Conservation (phyloP, 2,329 filamentous ascomycete species). For the Sporothrix brasiliensis region DNA sequence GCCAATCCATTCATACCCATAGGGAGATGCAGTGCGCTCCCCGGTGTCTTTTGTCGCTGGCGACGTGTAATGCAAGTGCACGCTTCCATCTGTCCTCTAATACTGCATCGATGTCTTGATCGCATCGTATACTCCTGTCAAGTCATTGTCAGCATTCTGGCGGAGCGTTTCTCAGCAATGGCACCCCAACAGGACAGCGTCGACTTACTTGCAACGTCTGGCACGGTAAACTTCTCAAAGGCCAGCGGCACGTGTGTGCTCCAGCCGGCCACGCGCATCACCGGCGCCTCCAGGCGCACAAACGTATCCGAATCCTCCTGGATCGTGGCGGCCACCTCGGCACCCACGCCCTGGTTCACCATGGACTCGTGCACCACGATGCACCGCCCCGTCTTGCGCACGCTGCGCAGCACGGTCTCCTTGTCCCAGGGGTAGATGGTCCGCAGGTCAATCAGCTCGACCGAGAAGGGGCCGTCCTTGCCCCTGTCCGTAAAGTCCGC, state of each 20-base stretch:
- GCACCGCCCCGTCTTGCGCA: slow-evolving; percentile 81
- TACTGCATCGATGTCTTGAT: slow-evolving; percentile 67
- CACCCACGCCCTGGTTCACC: slow-evolving; percentile 85
- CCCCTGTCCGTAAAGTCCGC: slow-evolving; percentile 59
- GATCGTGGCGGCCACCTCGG: slow-evolving; percentile 84
- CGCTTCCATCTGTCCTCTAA: slow-evolving; percentile 42
- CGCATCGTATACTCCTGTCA: slow-evolving; percentile 68
- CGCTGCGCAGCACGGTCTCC: slow-evolving; percentile 76
- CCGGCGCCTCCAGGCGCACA: slow-evolving; percentile 78
- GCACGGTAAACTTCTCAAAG: slow-evolving; percentile 80
- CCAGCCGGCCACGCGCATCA: slow-evolving; percentile 86
- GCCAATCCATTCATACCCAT: neutral
- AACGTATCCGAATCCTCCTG: slow-evolving; percentile 79
- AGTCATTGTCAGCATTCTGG: neutral
- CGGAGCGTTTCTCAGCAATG: neutral
- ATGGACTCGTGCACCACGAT: slow-evolving; percentile 92
- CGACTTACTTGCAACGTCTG: slow-evolving; percentile 81
- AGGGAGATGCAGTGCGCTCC: neutral
- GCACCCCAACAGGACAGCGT: neutral
- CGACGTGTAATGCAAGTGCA: neutral
- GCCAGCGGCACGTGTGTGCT: slow-evolving; percentile 78
- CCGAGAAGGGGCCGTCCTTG: slow-evolving; percentile 67
- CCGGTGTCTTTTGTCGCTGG: neutral
- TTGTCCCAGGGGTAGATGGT: slow-evolving; percentile 94
- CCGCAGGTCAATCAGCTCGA: slow-evolving; percentile 84